Evolutionary conservation across 2,329 filamentous ascomycete species (phyloP).

Genomic region (Penicillium sp.): DNA sequence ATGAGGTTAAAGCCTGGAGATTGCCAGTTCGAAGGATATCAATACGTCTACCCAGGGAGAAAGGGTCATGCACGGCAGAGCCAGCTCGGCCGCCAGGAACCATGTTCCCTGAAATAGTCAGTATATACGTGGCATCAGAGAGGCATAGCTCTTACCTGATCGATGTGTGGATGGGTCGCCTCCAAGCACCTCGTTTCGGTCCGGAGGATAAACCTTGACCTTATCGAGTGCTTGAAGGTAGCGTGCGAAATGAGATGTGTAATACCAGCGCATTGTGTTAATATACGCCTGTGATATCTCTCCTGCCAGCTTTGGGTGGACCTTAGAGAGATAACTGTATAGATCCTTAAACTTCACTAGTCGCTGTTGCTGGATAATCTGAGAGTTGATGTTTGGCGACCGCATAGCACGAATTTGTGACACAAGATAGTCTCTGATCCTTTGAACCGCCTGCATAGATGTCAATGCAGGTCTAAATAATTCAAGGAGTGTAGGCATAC

Average conservation of each 20-base stretch:
- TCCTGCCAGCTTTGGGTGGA: slow-evolving; percentile 77
- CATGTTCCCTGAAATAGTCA: slow-evolving; percentile 31
- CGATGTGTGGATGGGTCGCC: slow-evolving; percentile 71
- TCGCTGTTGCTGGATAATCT: slow-evolving; percentile 91
- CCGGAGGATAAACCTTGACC: slow-evolving; percentile 76
- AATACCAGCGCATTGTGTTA: slow-evolving; percentile 99
- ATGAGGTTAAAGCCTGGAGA: slow-evolving; percentile 76
- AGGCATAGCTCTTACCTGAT: slow-evolving; percentile 38
- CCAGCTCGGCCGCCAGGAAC: slow-evolving; percentile 40
- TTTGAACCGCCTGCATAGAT: slow-evolving; percentile 68
- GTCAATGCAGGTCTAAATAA: slow-evolving; percentile 7
- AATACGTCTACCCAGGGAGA: slow-evolving; percentile 80
- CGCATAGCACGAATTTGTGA: slow-evolving; percentile 90
- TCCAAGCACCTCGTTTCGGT: slow-evolving; percentile 79
- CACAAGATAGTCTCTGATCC: slow-evolving; percentile 91
- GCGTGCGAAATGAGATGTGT: slow-evolving; percentile 82
- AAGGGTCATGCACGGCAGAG: slow-evolving; percentile 67
- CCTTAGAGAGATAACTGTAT: slow-evolving; percentile 77
- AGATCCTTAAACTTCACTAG: slow-evolving; percentile 87
- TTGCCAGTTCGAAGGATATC: slow-evolving; percentile 74
- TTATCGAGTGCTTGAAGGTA: slow-evolving; percentile 82
- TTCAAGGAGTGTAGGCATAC: slow-evolving; percentile 2
- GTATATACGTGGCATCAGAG: not conserved
- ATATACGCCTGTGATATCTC: slow-evolving; percentile 92
- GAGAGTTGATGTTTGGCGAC: slow-evolving; percentile 93